Conservation (phyloP, 495 filamentous ascomycete species). For the Friedmanniomyces simplex region DNA sequence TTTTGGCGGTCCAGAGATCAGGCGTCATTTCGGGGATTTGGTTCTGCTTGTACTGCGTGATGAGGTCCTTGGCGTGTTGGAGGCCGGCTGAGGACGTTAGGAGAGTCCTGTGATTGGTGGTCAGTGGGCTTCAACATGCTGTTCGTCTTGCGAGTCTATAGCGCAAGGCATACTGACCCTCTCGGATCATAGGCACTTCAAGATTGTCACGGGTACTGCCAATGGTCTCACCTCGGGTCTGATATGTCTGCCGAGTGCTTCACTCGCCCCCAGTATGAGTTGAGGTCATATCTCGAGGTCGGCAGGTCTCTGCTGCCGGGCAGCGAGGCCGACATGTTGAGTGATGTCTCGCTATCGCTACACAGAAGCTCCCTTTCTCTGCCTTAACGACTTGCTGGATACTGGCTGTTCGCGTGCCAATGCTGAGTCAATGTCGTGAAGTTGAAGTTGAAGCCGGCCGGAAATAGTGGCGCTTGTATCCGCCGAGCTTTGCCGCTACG, state of each 20-base stretch:
- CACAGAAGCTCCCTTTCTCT: too few species aligned
- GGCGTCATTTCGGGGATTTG: constrained; percentile 68
- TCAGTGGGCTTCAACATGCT: neutral
- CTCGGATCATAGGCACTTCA: constrained; percentile 1
- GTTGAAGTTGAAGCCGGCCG: neutral
- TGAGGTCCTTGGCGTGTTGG: constrained; percentile 67
- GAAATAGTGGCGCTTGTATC: neutral
- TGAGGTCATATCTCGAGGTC: constrained; percentile 81
- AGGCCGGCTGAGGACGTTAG: constrained; percentile 65
- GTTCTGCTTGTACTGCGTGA: constrained; percentile 74
- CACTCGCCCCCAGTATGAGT: constrained; percentile 91
- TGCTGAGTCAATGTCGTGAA: neutral
- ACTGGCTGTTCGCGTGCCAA: too few species aligned
- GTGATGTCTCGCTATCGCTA: neutral
- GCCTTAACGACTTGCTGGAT: too few species aligned
- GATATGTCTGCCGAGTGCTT: constrained; percentile 79
- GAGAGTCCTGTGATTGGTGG: constrained; percentile 50
- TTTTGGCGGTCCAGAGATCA: constrained; percentile 90
- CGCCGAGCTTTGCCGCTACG: neutral
- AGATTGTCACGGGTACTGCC: too few species aligned
- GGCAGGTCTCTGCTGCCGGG: constrained; percentile 80
- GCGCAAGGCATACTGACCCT: constrained; percentile 10
- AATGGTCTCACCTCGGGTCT: constrained; percentile 93
- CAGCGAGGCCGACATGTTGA: constrained; percentile 77
- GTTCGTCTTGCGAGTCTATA: neutral